Base-by-base conservation (phyloP, 192 early-diverging fungal genomes). In the Coemansia sp. region DNA sequence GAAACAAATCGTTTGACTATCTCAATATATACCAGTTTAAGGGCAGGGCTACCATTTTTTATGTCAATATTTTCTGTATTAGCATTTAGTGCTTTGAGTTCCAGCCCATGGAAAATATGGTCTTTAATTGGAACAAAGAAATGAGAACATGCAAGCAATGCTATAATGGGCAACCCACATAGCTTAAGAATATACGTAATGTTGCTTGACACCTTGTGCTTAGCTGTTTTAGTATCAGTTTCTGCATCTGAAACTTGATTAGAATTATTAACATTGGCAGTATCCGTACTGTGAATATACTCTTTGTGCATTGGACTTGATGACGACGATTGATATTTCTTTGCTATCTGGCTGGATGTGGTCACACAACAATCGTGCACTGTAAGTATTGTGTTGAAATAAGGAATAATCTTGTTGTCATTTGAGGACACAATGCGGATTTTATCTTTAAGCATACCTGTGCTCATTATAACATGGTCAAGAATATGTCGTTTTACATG, bases 351-450 rank as follows among this genome's bases (percentile, higher is more conserved):
- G 7, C 8, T n/a, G 1, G 2, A 3, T 0, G 11, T 26, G 0
- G 63, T 41, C 7, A 43, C 49, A n/a, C 38, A 32, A 6, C 93
- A 92, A 21, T 91, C 83, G 40, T 93, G 86, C 65, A 94, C 74
- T 42, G 85, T 76, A 9, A 93, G 63, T 5, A 94, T 73, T 43
- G 81, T 85, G 65, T 94, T 90, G 21, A 87, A 89, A 56, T 86
- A 72, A 8, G 91, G 89, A 43, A 68, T 39, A 1, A 85, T 26
- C 63, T 26, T 26, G 26, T 26, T 3, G 3, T 26, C 26, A 3
- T 26, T 26, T 26, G 26, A 26, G 3, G 26, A 26, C 26, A 26
- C 26, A 26, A 26, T 26, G 26, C 26, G 26, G 26, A 26, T 26
- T 26, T 26, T 26, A 3, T 26, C 26, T 26, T 26, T 26, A 26